Evolutionary conservation across 495 filamentous ascomycete genomes (phyloP).

Genomic region (Sporormia fimetaria): DNA sequence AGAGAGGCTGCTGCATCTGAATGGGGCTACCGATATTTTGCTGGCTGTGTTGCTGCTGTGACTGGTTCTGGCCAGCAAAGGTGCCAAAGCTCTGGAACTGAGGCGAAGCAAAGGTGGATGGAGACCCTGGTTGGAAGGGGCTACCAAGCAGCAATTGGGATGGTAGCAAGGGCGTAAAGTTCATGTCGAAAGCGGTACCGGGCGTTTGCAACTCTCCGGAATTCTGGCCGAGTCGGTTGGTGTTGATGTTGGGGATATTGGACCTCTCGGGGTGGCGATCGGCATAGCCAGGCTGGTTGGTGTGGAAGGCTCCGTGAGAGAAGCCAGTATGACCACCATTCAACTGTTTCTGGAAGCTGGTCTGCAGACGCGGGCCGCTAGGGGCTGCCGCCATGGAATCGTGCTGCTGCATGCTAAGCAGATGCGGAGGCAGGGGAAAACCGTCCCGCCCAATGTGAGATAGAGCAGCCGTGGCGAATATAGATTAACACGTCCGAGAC

Average conservation of each 20-base stretch:
- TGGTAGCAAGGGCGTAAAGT: constrained; percentile 90
- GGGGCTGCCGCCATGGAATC: constrained; percentile 48
- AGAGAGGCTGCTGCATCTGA: constrained; percentile 55
- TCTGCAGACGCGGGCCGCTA: constrained; percentile 42
- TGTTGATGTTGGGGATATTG: constrained; percentile 92
- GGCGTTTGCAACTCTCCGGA: constrained; percentile 71
- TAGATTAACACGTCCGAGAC: constrained; percentile 36
- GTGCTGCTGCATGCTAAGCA: constrained; percentile 79
- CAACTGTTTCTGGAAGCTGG: constrained; percentile 51
- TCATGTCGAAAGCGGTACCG: constrained; percentile 89
- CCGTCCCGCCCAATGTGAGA: constrained; percentile 58
- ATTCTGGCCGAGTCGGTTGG: constrained; percentile 45
- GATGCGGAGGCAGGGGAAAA: constrained; percentile 62
- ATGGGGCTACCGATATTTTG: constrained; percentile 47
- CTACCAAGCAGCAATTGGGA: constrained; percentile 90
- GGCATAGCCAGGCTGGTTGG: constrained; percentile 63
- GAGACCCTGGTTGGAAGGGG: constrained; percentile 91
- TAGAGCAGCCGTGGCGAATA: constrained; percentile 57
- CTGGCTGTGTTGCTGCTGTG: constrained; percentile 47
- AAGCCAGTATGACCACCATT: constrained; percentile 72
- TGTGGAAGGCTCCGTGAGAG: constrained; percentile 79
- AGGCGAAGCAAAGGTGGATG: constrained; percentile 75
- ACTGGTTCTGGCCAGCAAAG: constrained; percentile 58
- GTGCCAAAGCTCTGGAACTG: constrained; percentile 76
- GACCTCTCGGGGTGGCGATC: constrained; percentile 71